Conservation (phyloP, 1,139 yeast genomes). For the Lodderomyces pseudojiufengensis region DNA sequence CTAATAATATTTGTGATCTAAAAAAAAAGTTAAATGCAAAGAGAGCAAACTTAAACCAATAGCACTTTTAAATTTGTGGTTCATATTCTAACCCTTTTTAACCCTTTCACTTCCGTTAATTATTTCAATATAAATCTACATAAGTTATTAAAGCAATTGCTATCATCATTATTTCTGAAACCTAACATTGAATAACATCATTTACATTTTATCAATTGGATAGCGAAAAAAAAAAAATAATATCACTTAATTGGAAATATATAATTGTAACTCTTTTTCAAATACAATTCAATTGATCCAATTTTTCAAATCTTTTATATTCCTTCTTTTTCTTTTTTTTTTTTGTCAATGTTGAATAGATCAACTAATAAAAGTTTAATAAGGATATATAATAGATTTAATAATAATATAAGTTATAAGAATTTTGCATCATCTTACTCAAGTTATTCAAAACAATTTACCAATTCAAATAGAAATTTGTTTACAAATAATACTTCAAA, state of each 20-base stretch:
- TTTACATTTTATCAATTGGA: no score
- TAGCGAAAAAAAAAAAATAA: conserved; percentile 1
- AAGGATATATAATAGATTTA: conserved; percentile 4
- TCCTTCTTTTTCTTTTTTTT: conserved; percentile 1
- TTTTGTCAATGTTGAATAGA: conserved; percentile 10
- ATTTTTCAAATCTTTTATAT: background rate
- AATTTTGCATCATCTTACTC: background rate
- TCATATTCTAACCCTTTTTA: no score
- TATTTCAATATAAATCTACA: no score
- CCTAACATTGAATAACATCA: background rate
- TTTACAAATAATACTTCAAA: background rate
- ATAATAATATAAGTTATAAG: background rate
- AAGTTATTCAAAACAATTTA: background rate
- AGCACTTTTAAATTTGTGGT: no score
- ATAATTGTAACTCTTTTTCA: no score
- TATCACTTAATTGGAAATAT: no score
- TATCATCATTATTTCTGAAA: no score
- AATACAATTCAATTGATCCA: background rate
- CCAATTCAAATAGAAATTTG: background rate
- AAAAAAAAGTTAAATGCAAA: no score
- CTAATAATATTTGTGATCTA: no score
- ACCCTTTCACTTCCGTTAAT: no score
- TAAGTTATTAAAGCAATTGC: no score
- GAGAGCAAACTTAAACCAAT: no score
- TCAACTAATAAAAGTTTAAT: conserved; percentile 7